Base-by-base conservation (phyloP, 2,329 filamentous ascomycete genomes). In the Arthrobotrys conoides region DNA sequence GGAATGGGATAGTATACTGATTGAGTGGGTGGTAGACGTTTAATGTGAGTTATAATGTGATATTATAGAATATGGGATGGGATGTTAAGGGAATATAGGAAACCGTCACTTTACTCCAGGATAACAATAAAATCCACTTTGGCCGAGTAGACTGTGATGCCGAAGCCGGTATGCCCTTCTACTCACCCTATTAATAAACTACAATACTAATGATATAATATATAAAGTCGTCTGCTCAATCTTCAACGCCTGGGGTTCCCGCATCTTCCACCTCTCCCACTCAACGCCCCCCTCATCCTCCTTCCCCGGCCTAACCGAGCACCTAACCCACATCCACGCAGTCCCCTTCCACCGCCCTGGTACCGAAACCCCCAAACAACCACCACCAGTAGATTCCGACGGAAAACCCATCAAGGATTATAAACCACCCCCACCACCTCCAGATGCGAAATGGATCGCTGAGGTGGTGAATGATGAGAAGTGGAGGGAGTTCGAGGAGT, bases 331-430 rank as follows among this genome's bases (percentile, higher is more conserved):
- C 44, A 3, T 77, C 51, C 67, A 33, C 51, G 41, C 73, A 0
- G 61, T 77, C 18, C 73, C 73, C 61, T 77, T 77, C 73, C 73
- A 77, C 67, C 73, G 73, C 12, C 67, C 61, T 0, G 73, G 67
- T 6, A 71, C 66, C 27, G 59, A 61, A 66, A 14, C 59, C 1
- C 30, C n/a, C n/a, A n/a, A n/a, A n/a, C n/a, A 9, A 36, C 53
- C 71, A 12, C 3, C 12, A 30, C 66, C 66, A 3, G 14, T 9
- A 33, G 72, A 76, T 16, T 48, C 38, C 1, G 30, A 59, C 9
- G 66, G 51, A 0, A 49, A 71, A 18, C 44, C 61, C 0, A 33
- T 46, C 4, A 41, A 70, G 8, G 24, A 30, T 41, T 33, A 4
- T 0, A 70, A 61, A 33, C 38, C 65, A 0, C 67, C 61, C 0